A percentile compares a stretch with the other conserved stretches of the same genome.
These are phyloP conservation scores for Mariannaea sp. DNA, from an alignment of 2,329 filamentous ascomycete genomes.

Conservation along the genomic window DNA sequence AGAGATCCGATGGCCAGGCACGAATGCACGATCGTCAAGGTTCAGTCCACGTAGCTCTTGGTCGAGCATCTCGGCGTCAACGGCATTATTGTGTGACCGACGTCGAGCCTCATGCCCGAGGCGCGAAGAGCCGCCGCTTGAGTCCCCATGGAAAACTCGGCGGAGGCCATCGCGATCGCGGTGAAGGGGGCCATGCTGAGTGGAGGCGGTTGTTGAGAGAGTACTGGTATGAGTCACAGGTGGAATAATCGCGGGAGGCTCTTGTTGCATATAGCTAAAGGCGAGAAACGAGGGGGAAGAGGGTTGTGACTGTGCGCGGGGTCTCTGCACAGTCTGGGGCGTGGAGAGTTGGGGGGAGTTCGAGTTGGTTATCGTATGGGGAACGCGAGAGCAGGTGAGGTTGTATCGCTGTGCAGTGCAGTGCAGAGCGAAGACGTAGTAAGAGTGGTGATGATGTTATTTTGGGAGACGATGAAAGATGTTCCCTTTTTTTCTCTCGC, in stretches of 20 bases:
- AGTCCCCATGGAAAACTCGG: constrained; percentile 41
- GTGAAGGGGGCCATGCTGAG: constrained; percentile 63
- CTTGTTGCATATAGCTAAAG: constrained; percentile 68
- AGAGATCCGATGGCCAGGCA: constrained; percentile 58
- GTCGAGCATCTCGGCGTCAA: constrained; percentile 52
- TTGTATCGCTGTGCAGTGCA: constrained; percentile 26
- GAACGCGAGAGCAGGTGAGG: constrained; percentile 14
- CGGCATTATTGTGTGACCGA: constrained; percentile 39
- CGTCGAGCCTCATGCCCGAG: constrained; percentile 39
- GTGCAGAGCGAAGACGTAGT: constrained; percentile 16
- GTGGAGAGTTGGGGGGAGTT: constrained; percentile 14
- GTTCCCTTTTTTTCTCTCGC: constrained; percentile 35
- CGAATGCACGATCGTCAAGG: constrained; percentile 38
- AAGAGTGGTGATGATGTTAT: constrained; percentile 21
- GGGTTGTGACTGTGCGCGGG: constrained; percentile 55
- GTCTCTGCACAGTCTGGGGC: constrained; percentile 56
- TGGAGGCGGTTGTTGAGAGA: constrained; percentile 41
- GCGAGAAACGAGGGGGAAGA: constrained; percentile 40
- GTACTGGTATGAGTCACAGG: constrained; percentile 46
- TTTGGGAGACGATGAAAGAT: constrained; percentile 28
- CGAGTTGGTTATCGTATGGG: constrained; percentile 13
- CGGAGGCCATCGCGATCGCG: constrained; percentile 48
- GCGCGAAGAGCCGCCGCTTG: constrained; percentile 45
- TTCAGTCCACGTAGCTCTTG: constrained; percentile 60
- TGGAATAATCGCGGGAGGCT: constrained; percentile 54